Evolutionary conservation across 1,284 basidiomycete genomes (phyloP).

Genomic region (Cutaneotrichosporon sp.): DNA sequence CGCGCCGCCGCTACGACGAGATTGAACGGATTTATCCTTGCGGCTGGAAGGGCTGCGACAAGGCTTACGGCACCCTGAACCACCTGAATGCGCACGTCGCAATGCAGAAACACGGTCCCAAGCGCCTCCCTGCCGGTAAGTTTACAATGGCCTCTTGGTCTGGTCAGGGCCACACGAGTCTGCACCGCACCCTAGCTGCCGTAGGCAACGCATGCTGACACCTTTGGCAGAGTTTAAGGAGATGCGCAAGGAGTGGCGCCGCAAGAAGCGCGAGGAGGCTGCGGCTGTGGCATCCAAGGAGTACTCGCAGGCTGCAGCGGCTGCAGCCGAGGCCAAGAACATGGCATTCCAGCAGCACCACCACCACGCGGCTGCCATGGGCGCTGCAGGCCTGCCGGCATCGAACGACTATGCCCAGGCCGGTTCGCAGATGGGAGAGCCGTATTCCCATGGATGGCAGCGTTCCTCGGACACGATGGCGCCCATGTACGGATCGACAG

Average conservation of each 20-base stretch:
- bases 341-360: background rate
- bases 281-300: slow-evolving; percentile 25
- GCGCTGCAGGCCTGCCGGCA: background rate
- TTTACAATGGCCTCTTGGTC: slow-evolving; percentile 3
- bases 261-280: slow-evolving; percentile 70
- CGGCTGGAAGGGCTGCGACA: slow-evolving; percentile 54
- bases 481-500: background rate
- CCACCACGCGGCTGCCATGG: background rate
- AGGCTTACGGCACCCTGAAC: slow-evolving; percentile 54
- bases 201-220: background rate
- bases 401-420: background rate
- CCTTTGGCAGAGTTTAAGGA: slow-evolving; percentile 82
- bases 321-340: slow-evolving; percentile 2
- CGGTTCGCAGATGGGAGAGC: background rate
- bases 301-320: slow-evolving; percentile 8
- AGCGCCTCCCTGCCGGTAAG: slow-evolving; percentile 52
- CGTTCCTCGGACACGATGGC: background rate
- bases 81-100: slow-evolving; percentile 56
- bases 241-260: slow-evolving; percentile 89
- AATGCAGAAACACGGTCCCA: slow-evolving; percentile 56
- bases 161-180: background rate
- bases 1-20: slow-evolving; percentile 51
- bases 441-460: background rate
- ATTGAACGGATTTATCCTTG: slow-evolving; percentile 55
- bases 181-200: no score